Evolutionary conservation across 1,284 basidiomycete species (phyloP).

Genomic region (Entoloma clypeatum): DNA sequence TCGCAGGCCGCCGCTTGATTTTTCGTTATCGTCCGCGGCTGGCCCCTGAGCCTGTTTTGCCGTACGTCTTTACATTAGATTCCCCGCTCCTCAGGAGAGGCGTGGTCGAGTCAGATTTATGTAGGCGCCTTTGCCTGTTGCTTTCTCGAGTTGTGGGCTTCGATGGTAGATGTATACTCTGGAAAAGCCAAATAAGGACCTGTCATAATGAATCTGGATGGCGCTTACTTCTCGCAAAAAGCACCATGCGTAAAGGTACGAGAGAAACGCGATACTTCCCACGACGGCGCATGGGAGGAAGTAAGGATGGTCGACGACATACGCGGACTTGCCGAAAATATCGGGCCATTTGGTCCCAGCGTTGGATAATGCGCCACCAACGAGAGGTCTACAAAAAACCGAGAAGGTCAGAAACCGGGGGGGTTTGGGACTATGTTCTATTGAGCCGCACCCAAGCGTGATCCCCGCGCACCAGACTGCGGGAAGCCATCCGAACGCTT

Average conservation of each 20-base stretch:
- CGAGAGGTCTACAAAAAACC: conserved; percentile 30
- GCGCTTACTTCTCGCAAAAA: conserved; percentile 33
- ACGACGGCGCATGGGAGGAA: conserved; percentile 39
- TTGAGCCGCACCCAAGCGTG: conserved; percentile 41
- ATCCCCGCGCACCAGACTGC: conserved; percentile 46
- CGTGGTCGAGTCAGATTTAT: not conserved
- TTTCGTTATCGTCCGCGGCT: not conserved
- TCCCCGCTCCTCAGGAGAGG: conserved; percentile 5
- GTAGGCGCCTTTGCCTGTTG: not conserved
- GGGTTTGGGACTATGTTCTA: conserved; percentile 28
- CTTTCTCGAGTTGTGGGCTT: no score
- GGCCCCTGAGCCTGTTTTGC: conserved; percentile 1
- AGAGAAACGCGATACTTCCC: conserved; percentile 25
- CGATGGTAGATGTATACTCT: conserved; percentile 12
- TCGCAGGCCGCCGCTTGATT: conserved; percentile 7
- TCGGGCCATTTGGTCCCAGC: conserved; percentile 17
- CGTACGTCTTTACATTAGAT: not conserved
- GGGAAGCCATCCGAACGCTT: conserved; percentile 44
- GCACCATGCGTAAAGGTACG: conserved; percentile 27
- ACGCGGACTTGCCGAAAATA: conserved; percentile 24
- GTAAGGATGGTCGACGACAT: conserved; percentile 37
- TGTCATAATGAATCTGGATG: conserved; percentile 6
- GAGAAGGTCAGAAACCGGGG: conserved; percentile 14
- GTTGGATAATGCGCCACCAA: conserved; percentile 17
- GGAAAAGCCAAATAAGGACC: no score